Conservation (phyloP, 2,329 filamentous ascomycete species). For the Colletotrichum magnum region DNA sequence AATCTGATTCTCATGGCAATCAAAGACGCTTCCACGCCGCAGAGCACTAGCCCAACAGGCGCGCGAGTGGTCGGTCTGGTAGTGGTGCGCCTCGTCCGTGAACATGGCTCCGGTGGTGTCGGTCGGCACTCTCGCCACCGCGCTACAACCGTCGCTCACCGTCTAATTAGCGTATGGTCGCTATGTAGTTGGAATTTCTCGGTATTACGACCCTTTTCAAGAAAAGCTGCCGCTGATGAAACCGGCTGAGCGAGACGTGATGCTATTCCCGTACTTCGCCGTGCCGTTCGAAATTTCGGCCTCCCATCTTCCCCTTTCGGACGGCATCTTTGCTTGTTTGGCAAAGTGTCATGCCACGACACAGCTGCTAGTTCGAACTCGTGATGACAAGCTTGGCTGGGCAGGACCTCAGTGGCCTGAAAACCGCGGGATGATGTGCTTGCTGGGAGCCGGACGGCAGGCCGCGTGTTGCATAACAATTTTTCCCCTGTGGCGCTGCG, state of each 20-base stretch:
- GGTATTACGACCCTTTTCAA: neutral
- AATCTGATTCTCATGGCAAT: conserved; percentile 12
- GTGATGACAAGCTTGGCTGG: neutral
- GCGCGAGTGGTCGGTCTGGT: conserved; percentile 1
- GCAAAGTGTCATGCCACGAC: conserved; percentile 15
- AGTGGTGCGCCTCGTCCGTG: conserved; percentile 11
- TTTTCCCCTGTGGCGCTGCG: conserved; percentile 31
- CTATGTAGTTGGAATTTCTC: neutral
- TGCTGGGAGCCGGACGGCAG: neutral
- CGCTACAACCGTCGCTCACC: neutral
- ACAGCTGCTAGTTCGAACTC: conserved; percentile 9
- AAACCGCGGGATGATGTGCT: conserved; percentile 4
- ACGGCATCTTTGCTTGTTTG: conserved; percentile 25
- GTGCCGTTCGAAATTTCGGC: neutral
- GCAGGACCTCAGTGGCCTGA: conserved; percentile 28
- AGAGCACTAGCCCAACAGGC: neutral
- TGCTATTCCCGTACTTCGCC: conserved; percentile 16
- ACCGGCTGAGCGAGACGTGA: conserved; percentile 14
- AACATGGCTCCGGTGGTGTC: conserved; percentile 2
- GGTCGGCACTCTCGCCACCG: conserved; percentile 11
- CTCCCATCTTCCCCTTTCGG: neutral
- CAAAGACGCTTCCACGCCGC: conserved; percentile 8
- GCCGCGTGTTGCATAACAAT: conserved; percentile 14
- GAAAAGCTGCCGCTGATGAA: neutral
- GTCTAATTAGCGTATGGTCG: no score